A percentile compares a stretch with the other conserved stretches of the same genome.
Conservation (phyloP, 768 basidiomycete genomes). For the Mycena metata region DNA sequence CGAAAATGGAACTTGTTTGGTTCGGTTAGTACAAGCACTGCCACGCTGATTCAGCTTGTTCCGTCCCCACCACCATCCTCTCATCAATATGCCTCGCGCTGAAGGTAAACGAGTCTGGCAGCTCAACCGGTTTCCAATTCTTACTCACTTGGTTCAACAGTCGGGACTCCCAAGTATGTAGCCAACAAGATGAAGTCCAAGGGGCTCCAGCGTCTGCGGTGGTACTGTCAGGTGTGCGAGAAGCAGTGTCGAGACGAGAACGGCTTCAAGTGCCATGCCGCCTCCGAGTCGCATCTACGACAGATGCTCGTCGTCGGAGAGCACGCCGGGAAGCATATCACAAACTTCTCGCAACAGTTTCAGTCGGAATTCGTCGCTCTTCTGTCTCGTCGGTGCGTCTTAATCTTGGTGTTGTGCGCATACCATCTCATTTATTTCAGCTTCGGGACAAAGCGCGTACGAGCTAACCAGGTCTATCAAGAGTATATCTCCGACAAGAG, state of each 20-base stretch:
- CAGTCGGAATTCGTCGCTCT: constrained; percentile 93
- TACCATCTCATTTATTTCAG: constrained; percentile 49
- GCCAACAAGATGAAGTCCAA: constrained; percentile 99
- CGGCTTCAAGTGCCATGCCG: constrained; percentile 96
- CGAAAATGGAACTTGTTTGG: no score
- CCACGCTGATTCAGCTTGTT: constrained; percentile 39
- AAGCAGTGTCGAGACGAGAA: constrained; percentile 99
- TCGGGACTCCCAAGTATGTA: constrained; percentile 89
- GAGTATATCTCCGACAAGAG: constrained; percentile 95
- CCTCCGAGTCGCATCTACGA: constrained; percentile 90
- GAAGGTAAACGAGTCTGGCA: constrained; percentile 65
- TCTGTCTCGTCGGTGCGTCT: constrained; percentile 81
- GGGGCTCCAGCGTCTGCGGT: constrained; percentile 93
- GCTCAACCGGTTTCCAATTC: neutral
- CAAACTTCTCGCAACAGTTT: constrained; percentile 90
- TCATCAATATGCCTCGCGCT: constrained; percentile 78
- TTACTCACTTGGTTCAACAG: constrained; percentile 51
- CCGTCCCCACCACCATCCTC: constrained; percentile 3
- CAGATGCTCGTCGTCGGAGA: constrained; percentile 99
- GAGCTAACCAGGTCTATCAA: constrained; percentile 96
- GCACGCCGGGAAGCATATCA: constrained; percentile 91
- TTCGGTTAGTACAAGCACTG: neutral
- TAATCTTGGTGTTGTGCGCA: constrained; percentile 13
- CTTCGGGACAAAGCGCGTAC: constrained; percentile 95
- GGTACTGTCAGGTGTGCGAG: constrained; percentile 99